Evolutionary conservation across 129 eudicot genomes (phyloP).

Genomic region (Solidago caesia): DNA sequence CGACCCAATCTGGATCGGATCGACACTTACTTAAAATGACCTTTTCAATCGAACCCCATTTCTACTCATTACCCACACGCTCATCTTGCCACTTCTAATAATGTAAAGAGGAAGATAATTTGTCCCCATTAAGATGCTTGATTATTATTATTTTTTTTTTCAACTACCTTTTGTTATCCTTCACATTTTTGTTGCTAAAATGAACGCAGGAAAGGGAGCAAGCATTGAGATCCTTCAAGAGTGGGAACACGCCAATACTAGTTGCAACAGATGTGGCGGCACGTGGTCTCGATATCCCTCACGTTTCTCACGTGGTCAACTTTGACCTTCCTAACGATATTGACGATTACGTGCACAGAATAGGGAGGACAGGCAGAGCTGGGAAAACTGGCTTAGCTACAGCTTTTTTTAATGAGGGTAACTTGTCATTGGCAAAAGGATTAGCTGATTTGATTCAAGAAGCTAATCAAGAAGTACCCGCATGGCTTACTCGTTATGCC

Average conservation of each 20-base stretch:
- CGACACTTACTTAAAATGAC: too few species aligned
- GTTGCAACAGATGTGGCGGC: conserved; percentile 88
- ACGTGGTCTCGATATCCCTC: conserved; percentile 82
- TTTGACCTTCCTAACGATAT: conserved; percentile 85
- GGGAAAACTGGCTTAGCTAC: conserved; percentile 54
- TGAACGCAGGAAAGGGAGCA: conserved; percentile 48
- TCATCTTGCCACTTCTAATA: too few species aligned
- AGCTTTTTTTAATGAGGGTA: conserved; percentile 52
- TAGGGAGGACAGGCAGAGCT: conserved; percentile 55
- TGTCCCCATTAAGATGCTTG: too few species aligned
- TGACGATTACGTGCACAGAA: conserved; percentile 82
- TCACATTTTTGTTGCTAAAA: conserved; percentile 6
- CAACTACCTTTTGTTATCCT: background rate
- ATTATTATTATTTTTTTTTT: too few species aligned
- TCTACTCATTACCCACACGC: too few species aligned
- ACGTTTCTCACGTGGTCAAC: conserved; percentile 78
- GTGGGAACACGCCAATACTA: conserved; percentile 43
- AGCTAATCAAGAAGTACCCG: conserved; percentile 46
- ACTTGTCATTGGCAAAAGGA: conserved; percentile 51
- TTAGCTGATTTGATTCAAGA: conserved; percentile 59
- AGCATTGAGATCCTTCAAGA: conserved; percentile 46
- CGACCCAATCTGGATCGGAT: too few species aligned
- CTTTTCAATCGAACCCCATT: too few species aligned
- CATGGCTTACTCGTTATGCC: conserved; percentile 42
- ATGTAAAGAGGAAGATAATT: too few species aligned